These are phyloP conservation scores for Globisporangium acanthophoron DNA, from an alignment of 352 stramenopile species.

Conservation along the genomic window DNA sequence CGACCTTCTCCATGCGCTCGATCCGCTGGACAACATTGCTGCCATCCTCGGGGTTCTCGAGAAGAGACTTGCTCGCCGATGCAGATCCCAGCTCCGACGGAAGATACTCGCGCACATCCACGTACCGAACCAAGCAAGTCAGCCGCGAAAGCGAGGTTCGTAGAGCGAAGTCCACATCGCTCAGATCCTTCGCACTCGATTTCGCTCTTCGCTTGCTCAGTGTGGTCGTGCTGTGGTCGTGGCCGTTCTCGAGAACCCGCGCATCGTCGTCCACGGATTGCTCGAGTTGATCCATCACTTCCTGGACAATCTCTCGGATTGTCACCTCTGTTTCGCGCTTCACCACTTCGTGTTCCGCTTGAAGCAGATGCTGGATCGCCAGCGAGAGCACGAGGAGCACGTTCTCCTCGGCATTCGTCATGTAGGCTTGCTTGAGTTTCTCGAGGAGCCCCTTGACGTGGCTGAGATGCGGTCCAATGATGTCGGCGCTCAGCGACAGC, in stretches of 20 bases:
- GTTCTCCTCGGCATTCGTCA: constrained; percentile 60
- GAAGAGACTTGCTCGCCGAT: not conserved
- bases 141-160: constrained; percentile 53
- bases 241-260: constrained; percentile 23
- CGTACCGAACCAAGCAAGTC: constrained; percentile 50
- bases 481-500: constrained; percentile 48
- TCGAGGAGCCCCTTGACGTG: constrained; percentile 70
- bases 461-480: constrained; percentile 60
- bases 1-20: constrained; percentile 33
- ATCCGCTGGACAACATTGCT: constrained; percentile 1
- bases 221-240: constrained; percentile 9
- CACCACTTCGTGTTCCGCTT: constrained; percentile 69
- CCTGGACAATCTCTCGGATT: constrained; percentile 67
- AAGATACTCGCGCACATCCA: constrained; percentile 66
- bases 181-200: constrained; percentile 38
- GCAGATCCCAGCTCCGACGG: constrained; percentile 11
- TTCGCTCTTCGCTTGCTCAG: constrained; percentile 10
- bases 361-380: constrained; percentile 61
- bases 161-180: constrained; percentile 66
- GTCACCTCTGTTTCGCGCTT: constrained; percentile 75
- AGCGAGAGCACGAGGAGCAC: constrained; percentile 61
- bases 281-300: constrained; percentile 57
- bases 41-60: not conserved
- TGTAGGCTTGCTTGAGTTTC: constrained; percentile 70
- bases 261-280: constrained; percentile 48